Evolutionary conservation across 805 yeast species (phyloP), one percentile per base, ranked within the genome.

Genomic region (Metschnikowia aberdeeniae): DNA sequence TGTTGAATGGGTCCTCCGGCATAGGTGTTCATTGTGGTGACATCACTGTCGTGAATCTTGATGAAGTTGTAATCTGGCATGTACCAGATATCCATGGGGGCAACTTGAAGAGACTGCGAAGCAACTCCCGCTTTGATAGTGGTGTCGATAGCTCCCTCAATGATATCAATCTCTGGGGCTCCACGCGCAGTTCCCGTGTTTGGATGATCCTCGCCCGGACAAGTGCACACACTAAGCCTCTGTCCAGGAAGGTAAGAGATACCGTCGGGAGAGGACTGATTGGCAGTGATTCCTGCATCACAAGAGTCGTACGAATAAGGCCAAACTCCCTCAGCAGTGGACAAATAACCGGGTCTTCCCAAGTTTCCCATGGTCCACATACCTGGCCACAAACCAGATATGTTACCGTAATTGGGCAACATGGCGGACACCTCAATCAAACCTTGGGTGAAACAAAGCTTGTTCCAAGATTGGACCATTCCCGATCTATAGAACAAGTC

Each of bases 41-140:
- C 48, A 19, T 59, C 56, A 22, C 34, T 14, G 46, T 67, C 55
- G 29, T 56, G 43, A 31, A 70, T 62, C 22, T 53, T 44, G 44
- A 70, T 53, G 38, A 59, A 68, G 37, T 62, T 58, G 50, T 68
- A 68, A 45, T 69, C 73, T 4, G 75, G 74, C 45, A 62, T 54
- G 57, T 66, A 68, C 74, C 75, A 69, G 22, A 68, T 59, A 45
- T 72, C 76, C 53, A 68, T 65, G 9, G 76, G 74, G 5, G 75
- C 74, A n/a, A 68, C 61, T 47, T 72, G 74, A 39, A 62, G 53
- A 1, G 76, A 68, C 51, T 71, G 76, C 11, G 72, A 55, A 6
- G 60, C 61, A 13, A 56, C 57, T 3, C 61, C 61, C 6, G 50
- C 49, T 28, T 36, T 51, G 34, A 51, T 34, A 5, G 35, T 39